Evolutionary conservation across 257 asterid species (phyloP).

Genomic region (Jaltomata sinuosa): DNA sequence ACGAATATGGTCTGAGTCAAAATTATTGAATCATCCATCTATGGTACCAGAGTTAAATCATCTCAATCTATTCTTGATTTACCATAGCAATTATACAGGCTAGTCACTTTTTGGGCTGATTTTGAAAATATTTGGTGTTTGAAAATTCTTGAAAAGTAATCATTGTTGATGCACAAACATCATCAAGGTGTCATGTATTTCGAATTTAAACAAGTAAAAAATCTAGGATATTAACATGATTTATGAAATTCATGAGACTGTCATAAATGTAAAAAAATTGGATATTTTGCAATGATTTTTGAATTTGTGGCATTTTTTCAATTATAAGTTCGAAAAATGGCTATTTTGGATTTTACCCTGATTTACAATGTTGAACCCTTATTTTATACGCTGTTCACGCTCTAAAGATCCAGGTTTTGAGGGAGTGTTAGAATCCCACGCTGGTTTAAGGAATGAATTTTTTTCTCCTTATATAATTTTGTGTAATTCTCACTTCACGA

Average conservation of each 20-base stretch:
- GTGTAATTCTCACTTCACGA: background rate
- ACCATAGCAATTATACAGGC: no score
- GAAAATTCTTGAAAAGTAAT: background rate
- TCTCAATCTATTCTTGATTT: no score
- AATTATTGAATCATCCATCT: background rate
- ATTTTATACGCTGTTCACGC: background rate
- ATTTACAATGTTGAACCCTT: no score
- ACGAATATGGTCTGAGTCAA: background rate
- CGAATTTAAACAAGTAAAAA: background rate
- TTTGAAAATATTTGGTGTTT: rapidly evolving
- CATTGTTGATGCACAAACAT: background rate
- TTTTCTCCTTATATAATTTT: background rate
- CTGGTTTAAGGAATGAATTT: no score
- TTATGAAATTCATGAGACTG: background rate
- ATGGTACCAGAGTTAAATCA: background rate
- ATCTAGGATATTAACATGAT: background rate
- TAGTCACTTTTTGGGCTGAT: no score
- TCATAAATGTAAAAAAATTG: background rate
- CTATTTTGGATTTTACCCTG: background rate
- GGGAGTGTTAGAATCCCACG: no score
- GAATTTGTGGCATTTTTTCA: background rate
- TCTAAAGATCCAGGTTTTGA: background rate
- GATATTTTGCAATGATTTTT: background rate
- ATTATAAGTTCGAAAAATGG: background rate
- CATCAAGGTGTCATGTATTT: background rate